Evolutionary conservation across 2,329 filamentous ascomycete species (phyloP).

Genomic region (Tolypocladium ovalisporum): DNA sequence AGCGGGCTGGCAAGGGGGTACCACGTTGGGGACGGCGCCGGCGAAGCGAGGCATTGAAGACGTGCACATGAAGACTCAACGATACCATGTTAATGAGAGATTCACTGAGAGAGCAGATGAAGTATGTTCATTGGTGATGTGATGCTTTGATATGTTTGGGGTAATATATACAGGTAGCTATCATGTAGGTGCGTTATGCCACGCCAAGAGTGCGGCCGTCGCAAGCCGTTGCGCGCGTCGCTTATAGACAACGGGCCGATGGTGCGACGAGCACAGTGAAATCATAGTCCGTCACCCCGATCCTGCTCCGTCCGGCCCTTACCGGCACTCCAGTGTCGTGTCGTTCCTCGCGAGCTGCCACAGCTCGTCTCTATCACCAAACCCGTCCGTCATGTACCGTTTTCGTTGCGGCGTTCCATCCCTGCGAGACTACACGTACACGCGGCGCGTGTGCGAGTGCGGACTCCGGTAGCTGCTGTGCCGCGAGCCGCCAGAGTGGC

Average conservation of each 20-base stretch:
- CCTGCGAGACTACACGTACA: conserved; percentile 23
- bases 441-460: conserved; percentile 37
- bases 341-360: background rate
- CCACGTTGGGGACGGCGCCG: conserved; percentile 52
- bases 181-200: background rate
- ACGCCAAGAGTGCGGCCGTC: background rate
- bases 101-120: background rate
- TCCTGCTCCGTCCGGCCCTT: background rate
- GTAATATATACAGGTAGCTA: background rate
- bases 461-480: conserved; percentile 30
- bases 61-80: background rate
- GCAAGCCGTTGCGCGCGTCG: background rate
- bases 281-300: background rate
- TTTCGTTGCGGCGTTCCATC: background rate
- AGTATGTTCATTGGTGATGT: background rate
- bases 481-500: conserved; percentile 22
- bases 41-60: conserved; percentile 8
- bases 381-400: background rate
- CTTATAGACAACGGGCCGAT: no score
- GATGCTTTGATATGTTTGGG: background rate
- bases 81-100: background rate
- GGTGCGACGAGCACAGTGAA: background rate
- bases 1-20: conserved; percentile 87
- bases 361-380: background rate
- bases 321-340: background rate